phyloP scores from a whole-genome alignment of 2,329 filamentous ascomycete genomes.

The Sphaerostilbella broomeana region DNA sequence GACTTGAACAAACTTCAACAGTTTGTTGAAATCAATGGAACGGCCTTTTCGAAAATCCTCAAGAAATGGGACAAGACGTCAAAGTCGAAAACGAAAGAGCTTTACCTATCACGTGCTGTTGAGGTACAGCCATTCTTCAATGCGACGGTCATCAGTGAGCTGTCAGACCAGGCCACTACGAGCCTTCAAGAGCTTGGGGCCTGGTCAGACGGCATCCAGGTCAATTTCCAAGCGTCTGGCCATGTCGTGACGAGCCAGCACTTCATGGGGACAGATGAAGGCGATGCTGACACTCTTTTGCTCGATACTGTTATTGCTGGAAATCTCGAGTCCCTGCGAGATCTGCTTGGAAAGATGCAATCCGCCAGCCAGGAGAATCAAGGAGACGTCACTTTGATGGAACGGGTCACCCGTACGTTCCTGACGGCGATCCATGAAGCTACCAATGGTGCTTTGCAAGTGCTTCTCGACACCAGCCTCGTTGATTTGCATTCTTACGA shows the following conservation, averaged over 20 bases:
- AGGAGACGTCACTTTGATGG: conserved; percentile 51
- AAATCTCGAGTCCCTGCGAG: conserved; percentile 68
- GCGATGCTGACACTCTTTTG: conserved; percentile 81
- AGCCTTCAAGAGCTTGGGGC: conserved; percentile 89
- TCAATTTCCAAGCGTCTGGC: conserved; percentile 65
- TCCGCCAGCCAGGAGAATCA: conserved; percentile 49
- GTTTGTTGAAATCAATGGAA: conserved; percentile 97
- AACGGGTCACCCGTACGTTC: conserved; percentile 84
- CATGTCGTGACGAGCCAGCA: conserved; percentile 61
- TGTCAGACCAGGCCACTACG: conserved; percentile 96
- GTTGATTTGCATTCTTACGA: conserved; percentile 92
- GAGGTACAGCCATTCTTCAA: conserved; percentile 99
- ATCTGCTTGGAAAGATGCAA: conserved; percentile 71
- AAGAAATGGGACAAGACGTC: conserved; percentile 99
- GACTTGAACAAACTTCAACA: conserved; percentile 97
- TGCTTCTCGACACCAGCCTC: conserved; percentile 71
- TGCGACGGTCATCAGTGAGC: conserved; percentile 88
- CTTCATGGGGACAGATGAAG: conserved; percentile 70
- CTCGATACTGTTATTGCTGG: conserved; percentile 80
- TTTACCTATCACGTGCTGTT: conserved; percentile 91
- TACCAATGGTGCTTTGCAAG: conserved; percentile 65
- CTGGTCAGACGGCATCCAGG: conserved; percentile 93
- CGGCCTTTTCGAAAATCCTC: conserved; percentile 94
- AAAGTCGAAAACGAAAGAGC: conserved; percentile 96
- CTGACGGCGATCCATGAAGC: conserved; percentile 83